Evolutionary conservation across 2,329 filamentous ascomycete genomes (phyloP).

Genomic region (Aureobasidium sp.): DNA sequence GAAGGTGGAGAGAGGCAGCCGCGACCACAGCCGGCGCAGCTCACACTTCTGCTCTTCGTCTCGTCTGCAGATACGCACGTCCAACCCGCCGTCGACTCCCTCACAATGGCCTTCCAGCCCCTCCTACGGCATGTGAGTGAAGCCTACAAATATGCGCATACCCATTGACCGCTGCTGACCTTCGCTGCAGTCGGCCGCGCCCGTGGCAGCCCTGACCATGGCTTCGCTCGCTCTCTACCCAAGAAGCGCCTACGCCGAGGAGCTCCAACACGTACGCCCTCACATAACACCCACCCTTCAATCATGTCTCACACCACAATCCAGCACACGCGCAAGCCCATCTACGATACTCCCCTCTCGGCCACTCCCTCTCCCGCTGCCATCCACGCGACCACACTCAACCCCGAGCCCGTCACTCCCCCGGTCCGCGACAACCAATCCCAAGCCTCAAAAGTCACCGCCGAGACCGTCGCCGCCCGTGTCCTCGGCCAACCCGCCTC

Average conservation of each 20-base stretch:
- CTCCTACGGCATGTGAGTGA: conserved; percentile 46
- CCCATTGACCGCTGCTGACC: conserved; percentile 19
- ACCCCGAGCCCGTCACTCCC: conserved; percentile 42
- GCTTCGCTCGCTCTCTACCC: conserved; percentile 41
- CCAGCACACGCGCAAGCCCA: conserved; percentile 49
- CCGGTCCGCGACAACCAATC: conserved; percentile 31
- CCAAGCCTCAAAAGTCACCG: conserved; percentile 28
- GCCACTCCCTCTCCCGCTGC: conserved; percentile 29
- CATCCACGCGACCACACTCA: conserved; percentile 28
- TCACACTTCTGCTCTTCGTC: not conserved
- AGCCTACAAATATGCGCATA: not conserved
- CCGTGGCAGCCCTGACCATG: conserved; percentile 40
- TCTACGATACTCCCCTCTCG: conserved; percentile 67
- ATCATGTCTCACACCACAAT: conserved; percentile 11
- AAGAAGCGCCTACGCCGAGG: conserved; percentile 43
- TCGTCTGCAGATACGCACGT: not conserved
- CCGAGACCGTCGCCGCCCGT: conserved; percentile 18
- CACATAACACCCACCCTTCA: conserved; percentile 12
- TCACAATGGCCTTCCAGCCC: conserved; percentile 47
- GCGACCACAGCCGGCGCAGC: not conserved
- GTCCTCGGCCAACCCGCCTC: conserved; percentile 27
- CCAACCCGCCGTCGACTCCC: conserved; percentile 15
- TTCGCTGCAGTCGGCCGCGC: conserved; percentile 40
- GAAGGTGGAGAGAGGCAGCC: not conserved
- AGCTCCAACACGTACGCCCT: conserved; percentile 22